Evolutionary conservation across 176 grass and related monocot species (phyloP), one percentile per base, ranked within the genome.

Genomic region (Dendrocalamus sinicus): DNA sequence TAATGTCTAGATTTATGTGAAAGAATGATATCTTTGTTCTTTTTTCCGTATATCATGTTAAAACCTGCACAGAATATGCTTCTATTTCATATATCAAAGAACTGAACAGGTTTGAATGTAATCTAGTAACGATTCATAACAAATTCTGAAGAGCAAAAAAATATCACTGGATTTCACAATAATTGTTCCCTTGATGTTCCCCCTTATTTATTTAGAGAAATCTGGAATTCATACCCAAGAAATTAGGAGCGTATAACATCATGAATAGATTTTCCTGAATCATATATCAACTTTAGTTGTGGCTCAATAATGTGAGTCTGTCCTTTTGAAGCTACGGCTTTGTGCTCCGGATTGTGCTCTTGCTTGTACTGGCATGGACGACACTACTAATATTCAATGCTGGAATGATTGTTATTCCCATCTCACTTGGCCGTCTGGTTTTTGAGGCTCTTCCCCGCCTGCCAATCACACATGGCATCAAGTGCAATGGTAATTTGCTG

Each of bases 331-430:
- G 97, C 85, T 99, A 99, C 19, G 90, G 97, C 19, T 99, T 99
- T 90, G 97, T 94, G 45, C 81, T 99, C 71, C 93, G 94, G 16
- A 99, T 99, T 50, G 83, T 99, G 63, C 79, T 99, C 44, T 86
- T 99, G 83, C 83, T 99, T 72, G 71, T 99, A 73, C 23, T 92
- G 72, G 97, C 97, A 80, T 99, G 97, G 97, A 93, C 96, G 86
- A 99, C 97, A 50, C 88, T 99, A 24, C 85, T 99, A 12, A 50
- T 99, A 59, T 96, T 99, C 84, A 99, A 99, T 87, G 94, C 94
- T 55, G 89, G 90, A 60, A 93, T 99, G 89, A 94, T 99, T 57
- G 92, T 99, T 68, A 70, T 99, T 79, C 97, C 97, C 19, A 92
- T 99, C 69, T 99, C 90, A 9, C 88, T 99, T 77, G 97, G 97